phyloP scores from a whole-genome alignment of 345 rosid genomes.

The Dovyalis caffra region DNA sequence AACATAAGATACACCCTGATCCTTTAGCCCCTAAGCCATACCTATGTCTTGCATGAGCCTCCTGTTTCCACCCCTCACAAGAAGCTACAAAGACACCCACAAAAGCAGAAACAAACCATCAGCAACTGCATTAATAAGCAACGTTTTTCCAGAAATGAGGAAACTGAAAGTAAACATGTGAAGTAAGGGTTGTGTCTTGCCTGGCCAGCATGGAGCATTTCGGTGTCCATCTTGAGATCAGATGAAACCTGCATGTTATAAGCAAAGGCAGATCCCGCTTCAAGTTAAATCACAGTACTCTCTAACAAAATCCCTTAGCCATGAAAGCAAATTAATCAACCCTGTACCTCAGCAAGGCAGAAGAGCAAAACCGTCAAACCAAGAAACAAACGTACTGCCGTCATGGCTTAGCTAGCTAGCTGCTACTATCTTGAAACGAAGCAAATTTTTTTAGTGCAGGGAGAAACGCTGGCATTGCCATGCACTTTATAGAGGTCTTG shows the following conservation, averaged over 20 bases:
- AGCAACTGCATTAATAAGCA: neutral
- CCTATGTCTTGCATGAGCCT: slow-evolving; percentile 43
- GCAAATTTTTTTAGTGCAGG: neutral
- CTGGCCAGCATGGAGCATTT: neutral
- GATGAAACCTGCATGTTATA: slow-evolving; percentile 30
- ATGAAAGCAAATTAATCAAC: neutral
- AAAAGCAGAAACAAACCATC: neutral
- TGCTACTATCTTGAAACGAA: neutral
- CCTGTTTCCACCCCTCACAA: slow-evolving; percentile 32
- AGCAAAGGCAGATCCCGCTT: neutral
- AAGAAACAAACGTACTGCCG: slow-evolving; percentile 20
- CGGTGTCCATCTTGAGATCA: slow-evolving; percentile 18
- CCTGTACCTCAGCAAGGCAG: slow-evolving; percentile 23
- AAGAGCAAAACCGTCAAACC: slow-evolving; percentile 15
- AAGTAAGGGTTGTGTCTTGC: neutral
- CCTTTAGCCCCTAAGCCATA: neutral
- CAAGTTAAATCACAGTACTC: no score
- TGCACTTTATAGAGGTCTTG: slow-evolving; percentile 21
- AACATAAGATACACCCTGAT: neutral
- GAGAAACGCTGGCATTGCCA: neutral
- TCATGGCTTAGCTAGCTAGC: slow-evolving; percentile 6
- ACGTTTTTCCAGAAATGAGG: no score
- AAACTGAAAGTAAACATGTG: neutral
- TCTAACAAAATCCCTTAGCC: neutral
- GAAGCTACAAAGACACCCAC: neutral